Evolutionary conservation across 2,329 filamentous ascomycete genomes (phyloP).

Genomic region (Cladosporium sp.): DNA sequence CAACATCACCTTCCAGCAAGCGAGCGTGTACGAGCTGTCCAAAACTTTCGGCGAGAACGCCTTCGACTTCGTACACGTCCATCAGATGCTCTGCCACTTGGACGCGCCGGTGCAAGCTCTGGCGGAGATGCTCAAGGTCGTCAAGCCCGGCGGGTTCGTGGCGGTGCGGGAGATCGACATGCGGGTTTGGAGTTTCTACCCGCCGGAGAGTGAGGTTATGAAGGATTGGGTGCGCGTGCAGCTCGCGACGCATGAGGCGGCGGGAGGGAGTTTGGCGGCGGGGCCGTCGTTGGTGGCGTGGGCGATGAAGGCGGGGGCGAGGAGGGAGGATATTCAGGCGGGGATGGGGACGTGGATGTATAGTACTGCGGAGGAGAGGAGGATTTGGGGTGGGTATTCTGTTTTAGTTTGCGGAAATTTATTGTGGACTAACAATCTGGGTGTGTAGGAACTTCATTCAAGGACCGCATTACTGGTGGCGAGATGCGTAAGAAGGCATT

Average conservation of each 20-base stretch:
- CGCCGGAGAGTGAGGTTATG: conserved; percentile 35
- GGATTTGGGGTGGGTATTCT: conserved; percentile 34
- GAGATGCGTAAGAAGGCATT: conserved; percentile 32
- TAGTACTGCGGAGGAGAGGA: conserved; percentile 34
- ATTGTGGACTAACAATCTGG: not conserved
- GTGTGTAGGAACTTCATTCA: conserved; percentile 15
- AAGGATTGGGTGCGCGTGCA: conserved; percentile 34
- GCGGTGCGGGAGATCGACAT: conserved; percentile 42
- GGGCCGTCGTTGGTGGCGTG: conserved; percentile 28
- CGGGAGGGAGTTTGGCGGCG: conserved; percentile 21
- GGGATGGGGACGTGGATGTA: conserved; percentile 42
- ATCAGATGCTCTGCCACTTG: conserved; percentile 57
- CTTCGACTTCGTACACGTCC: conserved; percentile 58
- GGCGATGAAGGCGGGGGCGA: conserved; percentile 37
- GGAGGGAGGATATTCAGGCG: conserved; percentile 35
- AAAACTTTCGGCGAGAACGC: conserved; percentile 37
- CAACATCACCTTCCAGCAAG: conserved; percentile 38
- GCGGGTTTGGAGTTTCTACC: conserved; percentile 35
- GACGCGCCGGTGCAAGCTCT: conserved; percentile 47
- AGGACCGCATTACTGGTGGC: conserved; percentile 20
- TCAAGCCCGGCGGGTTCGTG: conserved; percentile 51
- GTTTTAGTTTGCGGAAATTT: not conserved
- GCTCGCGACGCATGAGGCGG: conserved; percentile 29
- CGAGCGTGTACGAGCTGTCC: conserved; percentile 31
- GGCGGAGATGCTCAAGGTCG: conserved; percentile 52